Evolutionary conservation across 176 grass and related monocot species (phyloP).

Genomic region (Triticum dicoccoides): DNA sequence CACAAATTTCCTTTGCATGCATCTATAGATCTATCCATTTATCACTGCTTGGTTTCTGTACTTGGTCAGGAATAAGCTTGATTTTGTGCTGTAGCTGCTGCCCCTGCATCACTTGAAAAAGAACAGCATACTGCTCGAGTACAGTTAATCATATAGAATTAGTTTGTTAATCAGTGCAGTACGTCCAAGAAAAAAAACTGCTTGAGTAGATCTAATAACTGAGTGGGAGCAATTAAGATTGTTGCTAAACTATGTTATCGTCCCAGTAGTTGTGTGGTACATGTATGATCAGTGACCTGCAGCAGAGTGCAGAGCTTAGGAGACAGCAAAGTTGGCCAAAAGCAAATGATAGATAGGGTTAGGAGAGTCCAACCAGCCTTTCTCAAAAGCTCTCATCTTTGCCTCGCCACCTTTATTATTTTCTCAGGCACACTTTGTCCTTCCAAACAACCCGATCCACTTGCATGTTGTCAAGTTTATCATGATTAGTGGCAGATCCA

Average conservation of each 20-base stretch:
- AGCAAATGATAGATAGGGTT: neutral
- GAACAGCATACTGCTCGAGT: neutral
- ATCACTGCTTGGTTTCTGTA: neutral
- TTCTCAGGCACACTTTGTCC: neutral
- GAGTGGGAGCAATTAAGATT: neutral
- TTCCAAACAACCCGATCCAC: neutral
- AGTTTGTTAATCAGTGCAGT: neutral
- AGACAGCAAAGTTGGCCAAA: neutral
- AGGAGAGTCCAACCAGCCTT: slow-evolving; percentile 6
- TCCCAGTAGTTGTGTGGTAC: neutral
- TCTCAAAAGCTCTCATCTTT: slow-evolving; percentile 7
- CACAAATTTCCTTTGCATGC: neutral
- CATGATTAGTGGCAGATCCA: slow-evolving; percentile 4
- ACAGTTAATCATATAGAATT: neutral
- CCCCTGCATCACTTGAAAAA: neutral
- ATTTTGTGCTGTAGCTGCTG: no score
- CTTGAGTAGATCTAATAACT: neutral
- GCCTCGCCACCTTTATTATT: neutral
- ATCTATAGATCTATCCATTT: neutral
- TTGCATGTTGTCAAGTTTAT: slow-evolving; percentile 10
- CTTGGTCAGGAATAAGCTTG: neutral
- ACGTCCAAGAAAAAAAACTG: neutral
- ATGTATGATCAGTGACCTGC: neutral
- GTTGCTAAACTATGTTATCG: neutral
- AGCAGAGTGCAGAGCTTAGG: neutral